Percentiles rank a stretch among this genome's conserved stretches.
Conservation (phyloP, 148 eudicot species). For the Cornus florida region DNA sequence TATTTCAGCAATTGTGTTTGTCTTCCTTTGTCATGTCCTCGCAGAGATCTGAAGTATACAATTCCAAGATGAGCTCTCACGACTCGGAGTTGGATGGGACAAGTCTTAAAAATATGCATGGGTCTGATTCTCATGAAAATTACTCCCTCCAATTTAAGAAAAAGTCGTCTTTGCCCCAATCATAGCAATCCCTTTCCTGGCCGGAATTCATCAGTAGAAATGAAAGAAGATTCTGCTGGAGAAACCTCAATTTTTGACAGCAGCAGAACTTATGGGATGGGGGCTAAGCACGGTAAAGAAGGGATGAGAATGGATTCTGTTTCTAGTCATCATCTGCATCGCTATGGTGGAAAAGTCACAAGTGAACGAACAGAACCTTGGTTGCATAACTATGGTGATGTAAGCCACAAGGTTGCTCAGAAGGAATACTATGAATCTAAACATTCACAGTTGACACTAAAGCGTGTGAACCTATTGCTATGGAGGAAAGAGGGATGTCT, state of each 20-base stretch:
- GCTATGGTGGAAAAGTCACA: conserved; percentile 37
- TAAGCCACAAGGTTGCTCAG: conserved; percentile 25
- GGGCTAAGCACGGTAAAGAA: conserved; percentile 24
- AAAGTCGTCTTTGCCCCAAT: conserved; percentile 25
- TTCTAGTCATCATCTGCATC: conserved; percentile 23
- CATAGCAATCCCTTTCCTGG: conserved; percentile 17
- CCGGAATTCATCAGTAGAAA: conserved; percentile 29
- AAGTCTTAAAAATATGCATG: conserved; percentile 23
- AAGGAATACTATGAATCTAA: conserved; percentile 37
- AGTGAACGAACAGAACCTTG: conserved; percentile 29
- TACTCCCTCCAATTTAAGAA: conserved; percentile 22
- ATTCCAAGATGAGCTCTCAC: conserved; percentile 27
- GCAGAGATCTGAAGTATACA: conserved; percentile 16
- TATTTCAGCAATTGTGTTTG: not conserved
- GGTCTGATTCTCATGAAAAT: conserved; percentile 23
- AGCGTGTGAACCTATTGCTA: conserved; percentile 27
- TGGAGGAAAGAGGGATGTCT: conserved; percentile 39
- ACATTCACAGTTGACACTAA: conserved; percentile 27
- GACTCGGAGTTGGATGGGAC: conserved; percentile 28
- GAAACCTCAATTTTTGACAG: conserved; percentile 27
- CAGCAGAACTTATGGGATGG: conserved; percentile 10
- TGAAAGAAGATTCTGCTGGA: conserved; percentile 20
- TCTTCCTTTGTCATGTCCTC: not conserved
- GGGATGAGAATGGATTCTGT: conserved; percentile 25
- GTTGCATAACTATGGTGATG: conserved; percentile 31